Evolutionary conservation across 805 yeast genomes (phyloP).

Genomic region (Cephaloascus fragrans): DNA sequence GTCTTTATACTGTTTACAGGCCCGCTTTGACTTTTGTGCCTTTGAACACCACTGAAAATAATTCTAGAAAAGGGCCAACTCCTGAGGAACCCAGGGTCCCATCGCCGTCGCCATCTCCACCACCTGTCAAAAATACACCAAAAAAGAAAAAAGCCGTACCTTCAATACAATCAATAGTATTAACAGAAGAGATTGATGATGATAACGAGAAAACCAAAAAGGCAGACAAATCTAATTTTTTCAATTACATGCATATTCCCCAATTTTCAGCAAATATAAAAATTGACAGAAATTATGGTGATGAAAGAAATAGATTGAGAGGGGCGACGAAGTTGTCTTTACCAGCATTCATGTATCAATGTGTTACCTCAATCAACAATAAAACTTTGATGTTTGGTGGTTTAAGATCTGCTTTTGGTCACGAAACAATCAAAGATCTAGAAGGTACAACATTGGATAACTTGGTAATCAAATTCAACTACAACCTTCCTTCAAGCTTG

Average conservation of each 20-base stretch:
- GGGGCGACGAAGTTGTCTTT: not conserved
- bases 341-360: not conserved
- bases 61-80: not conserved
- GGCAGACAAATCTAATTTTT: not conserved
- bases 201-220: not conserved
- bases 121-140: not conserved
- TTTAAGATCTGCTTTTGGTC: not conserved
- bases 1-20: not conserved
- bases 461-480: not conserved
- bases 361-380: not conserved
- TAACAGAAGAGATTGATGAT: not conserved
- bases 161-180: not conserved
- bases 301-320: not conserved
- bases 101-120: not conserved
- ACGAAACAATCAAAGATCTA: not conserved
- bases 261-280: not conserved
- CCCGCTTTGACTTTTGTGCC: not conserved
- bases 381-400: not conserved
- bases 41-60: not conserved
- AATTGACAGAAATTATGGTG: not conserved
- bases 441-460: not conserved
- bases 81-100: not conserved
- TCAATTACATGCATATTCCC: constrained; percentile 1
- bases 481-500: not conserved
- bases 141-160: not conserved